phyloP scores from a whole-genome alignment of 768 basidiomycete genomes.

The Suillus ampliporus region DNA sequence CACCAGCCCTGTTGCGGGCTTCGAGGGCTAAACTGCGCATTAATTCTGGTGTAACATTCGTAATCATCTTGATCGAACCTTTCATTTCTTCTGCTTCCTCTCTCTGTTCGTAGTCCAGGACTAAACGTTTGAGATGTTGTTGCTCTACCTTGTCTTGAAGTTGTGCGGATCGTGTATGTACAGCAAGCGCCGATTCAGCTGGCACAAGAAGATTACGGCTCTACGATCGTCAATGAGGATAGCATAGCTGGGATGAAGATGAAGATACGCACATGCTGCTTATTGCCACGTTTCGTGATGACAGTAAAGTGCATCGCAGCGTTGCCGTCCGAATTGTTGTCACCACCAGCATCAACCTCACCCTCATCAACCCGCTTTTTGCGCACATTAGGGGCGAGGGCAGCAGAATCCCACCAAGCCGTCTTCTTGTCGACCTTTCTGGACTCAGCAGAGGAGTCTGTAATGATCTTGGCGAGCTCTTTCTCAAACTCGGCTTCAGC shows the following conservation, averaged over 20 bases:
- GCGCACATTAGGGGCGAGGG: constrained; percentile 66
- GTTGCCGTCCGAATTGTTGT: constrained; percentile 34
- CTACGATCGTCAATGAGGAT: constrained; percentile 45
- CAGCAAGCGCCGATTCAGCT: constrained; percentile 82
- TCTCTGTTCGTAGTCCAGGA: constrained; percentile 88
- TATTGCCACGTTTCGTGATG: constrained; percentile 91
- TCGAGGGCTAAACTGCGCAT: constrained; percentile 57
- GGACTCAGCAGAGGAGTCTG: constrained; percentile 82
- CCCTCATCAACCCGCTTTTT: constrained; percentile 70
- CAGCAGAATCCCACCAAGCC: constrained; percentile 89
- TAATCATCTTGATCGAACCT: constrained; percentile 47
- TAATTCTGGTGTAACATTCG: background rate
- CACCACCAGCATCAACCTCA: constrained; percentile 54
- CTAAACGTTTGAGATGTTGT: constrained; percentile 94
- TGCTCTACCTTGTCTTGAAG: constrained; percentile 95
- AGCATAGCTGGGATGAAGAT: constrained; percentile 11
- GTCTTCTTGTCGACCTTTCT: constrained; percentile 90
- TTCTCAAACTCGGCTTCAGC: constrained; percentile 94
- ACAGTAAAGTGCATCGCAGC: constrained; percentile 89
- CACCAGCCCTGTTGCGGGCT: constrained; percentile 66
- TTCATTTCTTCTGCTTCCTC: constrained; percentile 86
- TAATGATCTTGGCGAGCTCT: constrained; percentile 94
- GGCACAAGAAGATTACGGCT: constrained; percentile 90
- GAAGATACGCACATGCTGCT: constrained; percentile 71
- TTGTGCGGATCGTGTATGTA: constrained; percentile 91